Evolutionary conservation across 805 yeast species (phyloP).

Genomic region (Cephaloascus albidus): DNA sequence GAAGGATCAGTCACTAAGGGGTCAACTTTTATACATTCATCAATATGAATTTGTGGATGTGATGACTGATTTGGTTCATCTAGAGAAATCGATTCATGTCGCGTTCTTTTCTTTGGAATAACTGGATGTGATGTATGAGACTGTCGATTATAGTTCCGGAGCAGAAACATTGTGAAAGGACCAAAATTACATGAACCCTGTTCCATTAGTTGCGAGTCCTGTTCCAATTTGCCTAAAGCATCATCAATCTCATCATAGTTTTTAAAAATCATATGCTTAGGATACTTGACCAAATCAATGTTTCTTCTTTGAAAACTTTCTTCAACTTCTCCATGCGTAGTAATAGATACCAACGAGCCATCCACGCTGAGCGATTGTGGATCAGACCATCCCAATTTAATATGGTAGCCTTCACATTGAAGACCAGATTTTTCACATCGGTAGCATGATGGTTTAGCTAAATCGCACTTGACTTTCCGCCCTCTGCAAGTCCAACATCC

Average conservation of each 20-base stretch:
- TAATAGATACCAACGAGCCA: constrained; percentile 7
- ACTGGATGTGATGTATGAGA: constrained; percentile 11
- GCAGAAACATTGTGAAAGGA: constrained; percentile 10
- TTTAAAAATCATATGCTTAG: constrained; percentile 19
- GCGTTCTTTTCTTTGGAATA: neutral
- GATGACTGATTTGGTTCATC: neutral
- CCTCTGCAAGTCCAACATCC: constrained; percentile 52
- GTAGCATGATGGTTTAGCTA: constrained; percentile 31
- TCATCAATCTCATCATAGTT: constrained; percentile 28
- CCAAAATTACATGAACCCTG: constrained; percentile 8
- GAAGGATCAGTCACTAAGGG: no score
- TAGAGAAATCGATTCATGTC: neutral
- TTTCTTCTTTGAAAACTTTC: constrained; percentile 30
- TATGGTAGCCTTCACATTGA: constrained; percentile 40
- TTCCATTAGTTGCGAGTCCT: constrained; percentile 2
- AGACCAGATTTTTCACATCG: constrained; percentile 36
- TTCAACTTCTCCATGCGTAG: constrained; percentile 3
- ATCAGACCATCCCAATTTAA: constrained; percentile 37
- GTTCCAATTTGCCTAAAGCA: constrained; percentile 23
- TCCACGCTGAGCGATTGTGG: constrained; percentile 20
- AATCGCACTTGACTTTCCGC: constrained; percentile 46
- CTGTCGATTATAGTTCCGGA: constrained; percentile 4
- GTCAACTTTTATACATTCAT: no score
- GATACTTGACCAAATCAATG: constrained; percentile 33
- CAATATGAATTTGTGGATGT: neutral